A percentile compares a stretch with the other conserved stretches of the same genome.
Conservation (phyloP, 768 basidiomycete species). For the Tremella mesenterica region DNA sequence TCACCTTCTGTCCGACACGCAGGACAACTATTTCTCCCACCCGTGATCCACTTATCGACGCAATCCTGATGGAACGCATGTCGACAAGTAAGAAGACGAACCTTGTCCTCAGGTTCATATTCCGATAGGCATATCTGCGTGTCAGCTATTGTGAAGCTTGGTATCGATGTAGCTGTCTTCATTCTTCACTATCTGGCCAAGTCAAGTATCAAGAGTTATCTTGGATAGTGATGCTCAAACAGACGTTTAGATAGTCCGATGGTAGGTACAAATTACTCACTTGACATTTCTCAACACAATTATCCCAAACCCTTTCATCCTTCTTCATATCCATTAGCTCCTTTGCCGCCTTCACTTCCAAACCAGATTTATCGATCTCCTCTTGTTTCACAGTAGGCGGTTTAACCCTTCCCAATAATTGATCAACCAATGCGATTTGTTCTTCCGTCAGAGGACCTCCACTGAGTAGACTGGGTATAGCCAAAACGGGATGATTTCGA, state of each 20-base stretch:
- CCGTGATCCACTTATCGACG: conserved; percentile 75
- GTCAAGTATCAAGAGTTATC: conserved; percentile 53
- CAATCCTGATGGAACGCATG: conserved; percentile 86
- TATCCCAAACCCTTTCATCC: conserved; percentile 60
- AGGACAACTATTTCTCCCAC: conserved; percentile 82
- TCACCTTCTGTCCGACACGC: conserved; percentile 60
- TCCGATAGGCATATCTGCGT: conserved; percentile 71
- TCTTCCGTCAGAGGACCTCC: conserved; percentile 38
- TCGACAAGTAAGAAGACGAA: conserved; percentile 70
- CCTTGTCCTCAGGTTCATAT: conserved; percentile 65
- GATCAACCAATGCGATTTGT: conserved; percentile 25
- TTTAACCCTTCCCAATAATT: conserved; percentile 37
- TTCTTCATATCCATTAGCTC: conserved; percentile 54
- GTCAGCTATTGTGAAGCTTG: neutral
- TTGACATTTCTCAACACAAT: conserved; percentile 58
- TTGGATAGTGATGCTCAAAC: neutral
- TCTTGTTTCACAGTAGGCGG: conserved; percentile 66
- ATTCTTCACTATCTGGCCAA: neutral
- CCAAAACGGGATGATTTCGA: conserved; percentile 76
- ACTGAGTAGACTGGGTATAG: conserved; percentile 46
- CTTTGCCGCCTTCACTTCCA: conserved; percentile 61
- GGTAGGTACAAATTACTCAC: conserved; percentile 48
- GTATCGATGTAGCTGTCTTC: neutral
- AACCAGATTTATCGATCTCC: conserved; percentile 75
- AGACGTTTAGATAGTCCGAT: neutral